phyloP scores from a whole-genome alignment of 2,329 filamentous ascomycete genomes.

The Gaeumannomyces tritici region DNA sequence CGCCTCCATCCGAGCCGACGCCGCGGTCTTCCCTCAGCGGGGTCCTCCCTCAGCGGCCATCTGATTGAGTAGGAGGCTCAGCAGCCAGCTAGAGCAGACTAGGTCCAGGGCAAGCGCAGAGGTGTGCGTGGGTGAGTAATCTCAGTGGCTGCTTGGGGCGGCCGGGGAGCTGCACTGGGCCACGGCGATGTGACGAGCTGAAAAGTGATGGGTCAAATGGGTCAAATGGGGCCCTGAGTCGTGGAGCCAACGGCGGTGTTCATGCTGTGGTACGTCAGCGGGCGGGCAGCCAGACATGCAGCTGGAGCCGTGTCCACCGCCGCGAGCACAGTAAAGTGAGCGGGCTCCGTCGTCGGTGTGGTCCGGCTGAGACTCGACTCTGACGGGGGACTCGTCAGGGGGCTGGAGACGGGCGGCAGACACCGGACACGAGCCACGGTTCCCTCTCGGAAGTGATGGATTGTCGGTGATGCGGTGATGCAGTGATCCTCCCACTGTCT shows the following conservation, averaged over 20 bases:
- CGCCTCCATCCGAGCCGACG: background rate
- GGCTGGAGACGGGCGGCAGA: too few relatives aligned
- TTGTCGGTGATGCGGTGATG: background rate
- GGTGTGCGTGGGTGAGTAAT: background rate
- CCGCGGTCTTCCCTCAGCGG: background rate
- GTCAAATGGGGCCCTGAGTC: background rate
- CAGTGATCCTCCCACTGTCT: background rate
- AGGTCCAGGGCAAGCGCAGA: too few relatives aligned
- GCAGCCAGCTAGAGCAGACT: too few relatives aligned
- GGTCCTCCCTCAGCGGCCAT: background rate
- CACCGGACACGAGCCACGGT: too few relatives aligned
- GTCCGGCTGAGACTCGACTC: too few relatives aligned
- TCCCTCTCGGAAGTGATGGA: background rate
- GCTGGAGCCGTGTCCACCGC: background rate
- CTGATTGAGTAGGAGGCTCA: too few relatives aligned
- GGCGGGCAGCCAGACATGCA: background rate
- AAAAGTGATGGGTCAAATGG: too few relatives aligned
- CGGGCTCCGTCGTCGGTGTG: background rate
- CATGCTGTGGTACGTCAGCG: too few relatives aligned
- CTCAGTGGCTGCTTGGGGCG: background rate
- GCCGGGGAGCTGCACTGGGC: too few relatives aligned
- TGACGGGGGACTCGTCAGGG: too few relatives aligned
- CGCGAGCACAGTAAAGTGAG: background rate
- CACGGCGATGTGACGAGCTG: background rate
- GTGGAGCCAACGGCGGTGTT: background rate